Percentiles rank a stretch among this genome's conserved stretches.
Evolutionary conservation across 2,329 filamentous ascomycete species (phyloP).

Genomic region (Chaetomiaceae sp.): DNA sequence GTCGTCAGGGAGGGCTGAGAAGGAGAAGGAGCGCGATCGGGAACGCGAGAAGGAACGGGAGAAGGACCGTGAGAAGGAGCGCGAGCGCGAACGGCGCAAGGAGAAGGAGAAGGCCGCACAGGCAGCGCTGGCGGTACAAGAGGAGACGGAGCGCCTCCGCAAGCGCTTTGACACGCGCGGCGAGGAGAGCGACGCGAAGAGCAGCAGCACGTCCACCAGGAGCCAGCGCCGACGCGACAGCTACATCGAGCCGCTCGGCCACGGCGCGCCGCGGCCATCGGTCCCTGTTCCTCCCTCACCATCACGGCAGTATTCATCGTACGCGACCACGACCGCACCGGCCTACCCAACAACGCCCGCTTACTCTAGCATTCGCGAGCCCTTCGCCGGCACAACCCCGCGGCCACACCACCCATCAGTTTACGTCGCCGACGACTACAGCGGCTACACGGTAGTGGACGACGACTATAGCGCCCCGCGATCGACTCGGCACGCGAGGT

Average conservation of each 20-base stretch:
- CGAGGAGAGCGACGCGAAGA: slow-evolving; percentile 27
- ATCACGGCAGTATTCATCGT: slow-evolving; percentile 12
- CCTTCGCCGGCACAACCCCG: slow-evolving; percentile 14
- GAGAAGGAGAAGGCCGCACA: slow-evolving; percentile 10
- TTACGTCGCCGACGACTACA: slow-evolving; percentile 17
- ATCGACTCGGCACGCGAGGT: slow-evolving; percentile 14
- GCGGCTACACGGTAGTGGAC: slow-evolving; percentile 10
- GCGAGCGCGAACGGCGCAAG: slow-evolving; percentile 14
- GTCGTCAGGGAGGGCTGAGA: slow-evolving; percentile 21
- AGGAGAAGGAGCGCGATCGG: slow-evolving; percentile 18
- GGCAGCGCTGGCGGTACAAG: no score
- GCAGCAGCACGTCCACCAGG: slow-evolving; percentile 21
- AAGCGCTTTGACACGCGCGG: slow-evolving; percentile 27
- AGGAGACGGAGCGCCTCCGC: slow-evolving; percentile 25
- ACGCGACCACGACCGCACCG: slow-evolving; percentile 8
- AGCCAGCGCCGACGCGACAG: slow-evolving; percentile 23
- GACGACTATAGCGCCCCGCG: slow-evolving; percentile 16
- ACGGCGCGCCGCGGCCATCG: slow-evolving; percentile 18
- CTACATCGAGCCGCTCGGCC: slow-evolving; percentile 29
- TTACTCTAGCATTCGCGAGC: slow-evolving; percentile 18
- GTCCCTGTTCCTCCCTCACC: slow-evolving; percentile 13
- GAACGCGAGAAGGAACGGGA: slow-evolving; percentile 1
- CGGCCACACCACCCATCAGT: slow-evolving; percentile 21
- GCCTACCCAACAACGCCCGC: slow-evolving; percentile 9
- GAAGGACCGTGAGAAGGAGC: slow-evolving; percentile 15